phyloP scores from a whole-genome alignment of 2,329 filamentous ascomycete species.

The Trichophyton rubrum region DNA sequence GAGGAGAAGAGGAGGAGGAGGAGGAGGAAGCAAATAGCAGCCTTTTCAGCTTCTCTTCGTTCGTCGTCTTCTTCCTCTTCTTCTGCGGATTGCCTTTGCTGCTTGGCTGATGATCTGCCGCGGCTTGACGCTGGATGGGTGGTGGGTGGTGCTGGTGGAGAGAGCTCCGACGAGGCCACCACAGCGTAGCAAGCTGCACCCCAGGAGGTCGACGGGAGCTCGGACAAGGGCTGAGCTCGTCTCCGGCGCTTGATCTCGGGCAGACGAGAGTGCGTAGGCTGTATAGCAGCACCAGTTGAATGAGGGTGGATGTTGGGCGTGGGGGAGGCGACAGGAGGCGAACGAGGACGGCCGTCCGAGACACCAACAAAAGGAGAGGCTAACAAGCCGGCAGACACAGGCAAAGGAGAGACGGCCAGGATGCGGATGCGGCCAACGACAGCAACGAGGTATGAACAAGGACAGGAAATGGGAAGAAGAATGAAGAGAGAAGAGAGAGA shows the following conservation, averaged over 20 bases:
- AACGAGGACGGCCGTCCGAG: not conserved
- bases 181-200: not conserved
- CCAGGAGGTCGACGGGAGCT: not conserved
- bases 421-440: not conserved
- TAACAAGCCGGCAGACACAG: not conserved
- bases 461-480: not conserved
- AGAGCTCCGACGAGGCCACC: not conserved
- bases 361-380: slow-evolving; percentile 7
- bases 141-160: not conserved
- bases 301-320: not conserved
- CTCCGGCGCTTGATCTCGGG: not conserved
- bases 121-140: not conserved
- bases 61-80: not conserved
- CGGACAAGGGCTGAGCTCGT: not conserved
- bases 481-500: not conserved
- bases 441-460: not conserved
- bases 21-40: not conserved
- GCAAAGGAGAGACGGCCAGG: slow-evolving; percentile 1
- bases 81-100: not conserved
- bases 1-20: not conserved
- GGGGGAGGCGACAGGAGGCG: not conserved
- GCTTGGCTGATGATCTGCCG: not conserved
- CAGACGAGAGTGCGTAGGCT: not conserved
- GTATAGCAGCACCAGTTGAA: not conserved
- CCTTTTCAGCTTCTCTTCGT: not conserved